Percentiles rank a stretch among this genome's conserved stretches.
These are phyloP conservation scores for Rubia yunnanensis DNA, from an alignment of 257 asterid species.

Conservation along the genomic window DNA sequence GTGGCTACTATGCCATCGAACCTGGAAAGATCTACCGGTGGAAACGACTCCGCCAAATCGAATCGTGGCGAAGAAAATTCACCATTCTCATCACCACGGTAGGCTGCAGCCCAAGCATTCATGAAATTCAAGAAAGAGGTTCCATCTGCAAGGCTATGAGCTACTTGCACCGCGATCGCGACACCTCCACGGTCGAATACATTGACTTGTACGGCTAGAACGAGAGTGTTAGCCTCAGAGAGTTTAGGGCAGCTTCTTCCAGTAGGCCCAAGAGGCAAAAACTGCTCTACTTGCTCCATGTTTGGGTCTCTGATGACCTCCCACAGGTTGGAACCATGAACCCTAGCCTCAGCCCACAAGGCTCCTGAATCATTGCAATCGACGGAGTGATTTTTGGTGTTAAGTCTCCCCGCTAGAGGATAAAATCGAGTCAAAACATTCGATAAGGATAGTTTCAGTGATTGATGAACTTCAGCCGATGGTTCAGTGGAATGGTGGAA, in stretches of 20 bases:
- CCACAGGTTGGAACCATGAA: constrained; percentile 7
- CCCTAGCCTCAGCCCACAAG: constrained; percentile 24
- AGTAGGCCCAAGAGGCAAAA: background rate
- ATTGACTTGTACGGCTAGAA: constrained; percentile 27
- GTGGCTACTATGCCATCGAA: constrained; percentile 9
- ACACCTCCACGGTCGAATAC: constrained; percentile 31
- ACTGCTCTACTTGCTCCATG: constrained; percentile 3
- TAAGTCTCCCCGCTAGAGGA: constrained; percentile 33
- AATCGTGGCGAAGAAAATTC: constrained; percentile 2
- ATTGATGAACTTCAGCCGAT: constrained; percentile 7
- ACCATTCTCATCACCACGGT: constrained; percentile 3
- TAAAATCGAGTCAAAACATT: constrained; percentile 20
- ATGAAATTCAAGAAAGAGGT: constrained; percentile 26
- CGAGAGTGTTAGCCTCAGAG: background rate
- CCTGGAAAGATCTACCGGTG: constrained; percentile 18
- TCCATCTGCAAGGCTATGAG: constrained; percentile 31
- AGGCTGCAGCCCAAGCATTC: constrained; percentile 30
- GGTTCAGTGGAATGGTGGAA: constrained; percentile 15
- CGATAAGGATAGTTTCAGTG: constrained; percentile 29
- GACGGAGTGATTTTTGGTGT: constrained; percentile 4
- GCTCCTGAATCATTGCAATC: constrained; percentile 41
- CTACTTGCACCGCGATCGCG: constrained; percentile 23
- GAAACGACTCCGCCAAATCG: constrained; percentile 18
- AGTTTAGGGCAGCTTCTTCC: background rate
- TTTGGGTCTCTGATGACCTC: constrained; percentile 6